phyloP scores from a whole-genome alignment of 768 basidiomycete species.

The Tremella fuciformis region DNA sequence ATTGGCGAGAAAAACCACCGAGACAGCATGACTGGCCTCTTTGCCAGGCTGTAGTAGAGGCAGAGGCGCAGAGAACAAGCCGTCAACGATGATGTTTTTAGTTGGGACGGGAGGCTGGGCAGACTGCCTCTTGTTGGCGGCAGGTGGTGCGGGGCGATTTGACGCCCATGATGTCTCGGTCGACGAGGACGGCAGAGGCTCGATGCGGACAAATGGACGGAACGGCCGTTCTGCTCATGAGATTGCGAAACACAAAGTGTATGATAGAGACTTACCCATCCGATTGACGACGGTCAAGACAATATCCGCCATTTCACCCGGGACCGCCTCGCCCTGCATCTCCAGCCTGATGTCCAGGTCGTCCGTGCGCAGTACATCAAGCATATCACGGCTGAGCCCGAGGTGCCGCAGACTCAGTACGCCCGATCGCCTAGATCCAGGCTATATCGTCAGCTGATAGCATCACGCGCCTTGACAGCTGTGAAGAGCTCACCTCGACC shows the following conservation, averaged over 20 bases:
- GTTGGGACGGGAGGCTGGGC: slow-evolving; percentile 3
- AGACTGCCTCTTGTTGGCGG: slow-evolving; percentile 2
- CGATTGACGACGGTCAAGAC: slow-evolving; percentile 29
- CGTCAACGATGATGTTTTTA: slow-evolving; percentile 38
- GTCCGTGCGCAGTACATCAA: slow-evolving; percentile 71
- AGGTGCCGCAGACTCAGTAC: slow-evolving; percentile 74
- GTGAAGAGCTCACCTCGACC: slow-evolving; percentile 70
- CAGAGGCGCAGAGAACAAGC: slow-evolving; percentile 16
- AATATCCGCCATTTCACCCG: slow-evolving; percentile 28
- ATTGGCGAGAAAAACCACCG: slow-evolving; percentile 27
- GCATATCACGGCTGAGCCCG: slow-evolving; percentile 71
- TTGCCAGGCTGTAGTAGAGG: slow-evolving; percentile 18
- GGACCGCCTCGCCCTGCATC: slow-evolving; percentile 5
- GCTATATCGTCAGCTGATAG: slow-evolving; percentile 55
- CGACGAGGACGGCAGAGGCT: slow-evolving; percentile 21
- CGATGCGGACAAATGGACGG: slow-evolving; percentile 25
- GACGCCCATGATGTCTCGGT: slow-evolving; percentile 20
- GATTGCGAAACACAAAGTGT: neutral
- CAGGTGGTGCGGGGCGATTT: neutral
- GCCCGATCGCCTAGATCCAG: slow-evolving; percentile 72
- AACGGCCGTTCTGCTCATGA: slow-evolving; percentile 21
- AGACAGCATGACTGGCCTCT: slow-evolving; percentile 6
- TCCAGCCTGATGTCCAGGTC: slow-evolving; percentile 61
- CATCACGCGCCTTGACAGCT: neutral
- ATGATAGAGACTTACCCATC: slow-evolving; percentile 26